Percentiles rank a stretch among this genome's conserved stretches.
Evolutionary conservation across 352 stramenopile genomes (phyloP).

Genomic region (Pythium aristosporum): DNA sequence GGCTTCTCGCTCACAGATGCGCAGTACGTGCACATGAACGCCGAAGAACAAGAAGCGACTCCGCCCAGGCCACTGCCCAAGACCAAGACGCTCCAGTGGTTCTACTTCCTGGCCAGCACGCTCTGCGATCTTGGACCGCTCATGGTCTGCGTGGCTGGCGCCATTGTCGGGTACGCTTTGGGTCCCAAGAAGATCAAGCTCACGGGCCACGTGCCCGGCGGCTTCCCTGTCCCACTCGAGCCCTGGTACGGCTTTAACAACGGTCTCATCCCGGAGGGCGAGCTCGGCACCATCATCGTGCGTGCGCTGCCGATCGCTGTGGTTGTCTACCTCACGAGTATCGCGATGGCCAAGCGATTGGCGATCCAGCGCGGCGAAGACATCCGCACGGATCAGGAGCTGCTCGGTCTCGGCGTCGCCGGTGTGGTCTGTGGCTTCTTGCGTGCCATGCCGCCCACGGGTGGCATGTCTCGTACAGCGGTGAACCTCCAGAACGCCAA

Average conservation of each 20-base stretch:
- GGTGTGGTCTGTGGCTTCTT: conserved; percentile 89
- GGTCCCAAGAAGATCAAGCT: conserved; percentile 57
- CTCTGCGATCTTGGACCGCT: conserved; percentile 62
- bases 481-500: conserved; percentile 89
- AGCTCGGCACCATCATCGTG: conserved; percentile 56
- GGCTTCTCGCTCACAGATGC: conserved; percentile 13
- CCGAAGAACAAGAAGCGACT: neutral
- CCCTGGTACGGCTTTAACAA: conserved; percentile 54
- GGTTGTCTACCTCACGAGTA: conserved; percentile 88
- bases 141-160: conserved; percentile 64
- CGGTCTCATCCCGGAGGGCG: conserved; percentile 42
- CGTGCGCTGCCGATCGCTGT: conserved; percentile 74
- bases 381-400: conserved; percentile 74
- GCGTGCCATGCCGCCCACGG: conserved; percentile 80
- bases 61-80: neutral
- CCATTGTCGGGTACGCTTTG: conserved; percentile 45
- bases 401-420: conserved; percentile 81
- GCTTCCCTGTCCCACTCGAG: conserved; percentile 52
- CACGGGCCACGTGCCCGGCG: conserved; percentile 64
- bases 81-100: neutral
- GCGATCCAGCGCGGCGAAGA: conserved; percentile 72
- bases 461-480: conserved; percentile 84
- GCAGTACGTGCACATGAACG: conserved; percentile 8
- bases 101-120: conserved; percentile 16
- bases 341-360: conserved; percentile 86